These are phyloP conservation scores for Clitoria ternatea DNA, from an alignment of 306 rosid genomes.

Conservation along the genomic window DNA sequence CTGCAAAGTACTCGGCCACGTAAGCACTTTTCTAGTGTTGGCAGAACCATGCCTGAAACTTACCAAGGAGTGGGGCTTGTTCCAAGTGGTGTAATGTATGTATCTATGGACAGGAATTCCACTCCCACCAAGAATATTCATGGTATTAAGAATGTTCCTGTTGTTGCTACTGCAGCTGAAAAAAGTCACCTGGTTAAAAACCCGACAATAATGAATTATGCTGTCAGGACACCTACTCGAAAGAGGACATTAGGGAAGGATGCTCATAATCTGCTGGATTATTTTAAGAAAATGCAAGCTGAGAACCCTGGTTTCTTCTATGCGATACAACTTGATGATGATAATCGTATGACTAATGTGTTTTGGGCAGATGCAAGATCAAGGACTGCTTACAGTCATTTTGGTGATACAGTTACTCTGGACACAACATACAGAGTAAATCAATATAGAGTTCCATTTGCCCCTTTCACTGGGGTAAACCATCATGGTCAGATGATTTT, in stretches of 20 bases:
- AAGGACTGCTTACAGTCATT: conserved; percentile 80
- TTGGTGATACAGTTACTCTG: conserved; percentile 72
- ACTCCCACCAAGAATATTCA: conserved; percentile 42
- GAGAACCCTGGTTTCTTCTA: conserved; percentile 92
- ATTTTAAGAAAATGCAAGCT: conserved; percentile 93
- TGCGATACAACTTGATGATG: conserved; percentile 90
- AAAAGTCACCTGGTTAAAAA: conserved; percentile 45
- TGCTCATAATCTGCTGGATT: conserved; percentile 83
- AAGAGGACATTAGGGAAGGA: conserved; percentile 80
- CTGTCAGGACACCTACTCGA: conserved; percentile 37
- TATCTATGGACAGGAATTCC: conserved; percentile 64
- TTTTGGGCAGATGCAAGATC: conserved; percentile 95
- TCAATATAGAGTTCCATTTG: conserved; percentile 78
- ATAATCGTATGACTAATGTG: conserved; percentile 71
- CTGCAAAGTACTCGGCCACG: conserved; percentile 64
- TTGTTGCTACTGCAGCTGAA: conserved; percentile 35
- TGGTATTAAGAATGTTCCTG: conserved; percentile 40
- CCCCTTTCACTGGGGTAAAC: conserved; percentile 84
- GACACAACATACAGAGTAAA: conserved; percentile 71
- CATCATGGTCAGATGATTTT: conserved; percentile 84
- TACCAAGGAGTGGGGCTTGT: conserved; percentile 73
- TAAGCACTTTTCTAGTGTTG: conserved; percentile 83
- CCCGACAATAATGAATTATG: conserved; percentile 36
- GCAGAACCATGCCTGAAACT: conserved; percentile 65
- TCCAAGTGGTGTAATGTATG: conserved; percentile 92